These are phyloP conservation scores for Hypoxylon crocopeplum DNA, from an alignment of 495 filamentous ascomycete species.

Conservation along the genomic window DNA sequence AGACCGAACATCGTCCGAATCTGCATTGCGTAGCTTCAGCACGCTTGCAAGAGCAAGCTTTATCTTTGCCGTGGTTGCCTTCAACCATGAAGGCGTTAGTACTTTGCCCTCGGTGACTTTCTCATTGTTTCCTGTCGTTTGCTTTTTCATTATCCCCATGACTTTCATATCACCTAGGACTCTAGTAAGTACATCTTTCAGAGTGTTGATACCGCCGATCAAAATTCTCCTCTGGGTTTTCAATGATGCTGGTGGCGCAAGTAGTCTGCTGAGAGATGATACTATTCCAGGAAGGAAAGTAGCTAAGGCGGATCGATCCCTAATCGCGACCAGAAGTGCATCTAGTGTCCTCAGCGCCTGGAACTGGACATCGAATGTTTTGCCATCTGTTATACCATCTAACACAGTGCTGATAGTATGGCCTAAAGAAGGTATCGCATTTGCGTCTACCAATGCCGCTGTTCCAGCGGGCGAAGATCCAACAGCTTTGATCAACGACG, in stretches of 20 bases:
- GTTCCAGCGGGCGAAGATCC: constrained; percentile 42
- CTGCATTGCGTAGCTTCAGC: constrained; percentile 77
- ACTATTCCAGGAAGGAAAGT: constrained; percentile 90
- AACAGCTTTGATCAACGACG: constrained; percentile 48
- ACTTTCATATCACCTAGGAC: constrained; percentile 70
- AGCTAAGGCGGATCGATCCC: constrained; percentile 73
- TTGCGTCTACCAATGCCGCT: constrained; percentile 56
- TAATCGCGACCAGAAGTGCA: constrained; percentile 65
- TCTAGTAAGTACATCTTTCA: constrained; percentile 65
- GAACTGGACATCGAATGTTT: constrained; percentile 67
- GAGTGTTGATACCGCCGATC: constrained; percentile 62
- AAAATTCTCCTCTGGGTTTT: constrained; percentile 72
- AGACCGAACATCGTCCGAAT: constrained; percentile 70
- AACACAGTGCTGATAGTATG: constrained; percentile 82
- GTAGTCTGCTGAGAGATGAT: constrained; percentile 76
- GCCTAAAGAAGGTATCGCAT: constrained; percentile 80
- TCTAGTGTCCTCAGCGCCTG: constrained; percentile 71
- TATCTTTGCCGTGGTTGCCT: constrained; percentile 80
- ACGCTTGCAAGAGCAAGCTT: constrained; percentile 84
- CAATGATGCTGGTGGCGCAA: constrained; percentile 70
- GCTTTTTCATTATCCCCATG: constrained; percentile 46
- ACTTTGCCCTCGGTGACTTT: constrained; percentile 31
- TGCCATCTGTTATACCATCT: constrained; percentile 67
- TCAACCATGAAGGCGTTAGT: constrained; percentile 73
- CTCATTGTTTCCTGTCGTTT: constrained; percentile 20